These are phyloP conservation scores for Gaeumannomyces tritici DNA, from an alignment of 2,329 filamentous ascomycete genomes.

Conservation along the genomic window DNA sequence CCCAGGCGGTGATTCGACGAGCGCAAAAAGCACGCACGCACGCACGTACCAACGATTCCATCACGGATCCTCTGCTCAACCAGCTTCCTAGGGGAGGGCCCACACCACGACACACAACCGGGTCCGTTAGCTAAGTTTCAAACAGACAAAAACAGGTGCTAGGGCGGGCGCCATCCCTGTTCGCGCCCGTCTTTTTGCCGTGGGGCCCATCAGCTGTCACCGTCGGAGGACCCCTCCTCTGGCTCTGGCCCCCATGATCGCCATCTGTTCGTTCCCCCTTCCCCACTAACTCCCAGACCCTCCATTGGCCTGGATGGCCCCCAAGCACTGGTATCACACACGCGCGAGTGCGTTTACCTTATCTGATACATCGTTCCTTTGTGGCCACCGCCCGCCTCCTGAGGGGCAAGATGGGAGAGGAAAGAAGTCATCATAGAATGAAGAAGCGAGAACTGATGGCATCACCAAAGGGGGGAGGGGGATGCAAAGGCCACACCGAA, in stretches of 20 bases:
- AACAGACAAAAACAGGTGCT: background rate
- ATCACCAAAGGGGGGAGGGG: background rate
- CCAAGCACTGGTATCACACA: background rate
- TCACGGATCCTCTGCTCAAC: background rate
- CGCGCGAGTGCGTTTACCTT: background rate
- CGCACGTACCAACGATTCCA: background rate
- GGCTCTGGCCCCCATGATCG: background rate
- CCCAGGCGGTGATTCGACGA: background rate
- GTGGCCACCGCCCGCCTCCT: background rate
- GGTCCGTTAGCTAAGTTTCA: no score
- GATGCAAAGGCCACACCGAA: background rate
- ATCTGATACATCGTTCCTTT: background rate
- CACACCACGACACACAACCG: background rate
- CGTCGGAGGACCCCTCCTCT: background rate
- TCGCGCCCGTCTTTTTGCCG: background rate
- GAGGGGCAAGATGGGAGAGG: background rate
- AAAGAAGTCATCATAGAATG: background rate
- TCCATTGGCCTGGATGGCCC: background rate
- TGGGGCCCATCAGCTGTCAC: background rate
- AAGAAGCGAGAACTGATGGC: background rate
- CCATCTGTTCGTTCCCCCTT: background rate
- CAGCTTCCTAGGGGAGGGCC: background rate
- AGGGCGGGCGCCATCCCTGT: background rate
- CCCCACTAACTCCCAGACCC: background rate
- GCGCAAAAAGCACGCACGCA: background rate